phyloP scores from a whole-genome alignment of 139 green algal genomes.

The Chlamydomonas schloesseri region DNA sequence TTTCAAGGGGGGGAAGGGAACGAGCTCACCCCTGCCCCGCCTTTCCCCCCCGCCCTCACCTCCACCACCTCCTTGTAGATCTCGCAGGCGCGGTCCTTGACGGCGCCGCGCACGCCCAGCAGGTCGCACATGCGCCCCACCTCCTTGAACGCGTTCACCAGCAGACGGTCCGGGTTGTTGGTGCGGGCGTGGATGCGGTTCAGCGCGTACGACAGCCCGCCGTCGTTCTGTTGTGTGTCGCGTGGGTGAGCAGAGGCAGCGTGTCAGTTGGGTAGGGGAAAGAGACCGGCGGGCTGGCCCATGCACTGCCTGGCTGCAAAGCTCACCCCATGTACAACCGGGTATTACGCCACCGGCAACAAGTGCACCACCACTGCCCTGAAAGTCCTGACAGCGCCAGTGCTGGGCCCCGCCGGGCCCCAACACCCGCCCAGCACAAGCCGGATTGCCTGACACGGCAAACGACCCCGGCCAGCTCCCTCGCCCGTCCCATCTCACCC shows the following conservation, averaged over 20 bases:
- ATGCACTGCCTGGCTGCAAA: too few species aligned
- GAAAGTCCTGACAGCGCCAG: not conserved
- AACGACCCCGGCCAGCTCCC: not conserved
- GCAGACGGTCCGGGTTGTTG: conserved; percentile 69
- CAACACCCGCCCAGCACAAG: too few species aligned
- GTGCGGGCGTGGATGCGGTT: conserved; percentile 66
- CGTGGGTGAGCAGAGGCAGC: not conserved
- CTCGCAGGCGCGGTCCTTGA: conserved; percentile 79
- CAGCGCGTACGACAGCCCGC: conserved; percentile 50
- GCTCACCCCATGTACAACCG: too few species aligned
- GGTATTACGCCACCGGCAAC: too few species aligned
- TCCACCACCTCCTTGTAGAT: conserved; percentile 70
- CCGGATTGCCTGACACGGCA: too few species aligned
- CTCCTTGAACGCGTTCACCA: conserved; percentile 71
- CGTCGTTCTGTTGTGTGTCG: conserved; percentile 3
- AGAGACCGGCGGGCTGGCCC: too few species aligned
- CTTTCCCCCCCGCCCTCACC: not conserved
- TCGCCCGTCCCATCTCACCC: not conserved
- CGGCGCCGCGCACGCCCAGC: conserved; percentile 33
- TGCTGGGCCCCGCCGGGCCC: not conserved
- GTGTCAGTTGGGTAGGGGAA: not conserved
- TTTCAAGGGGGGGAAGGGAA: too few species aligned
- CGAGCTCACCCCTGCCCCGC: too few species aligned
- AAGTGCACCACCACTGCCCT: too few species aligned
- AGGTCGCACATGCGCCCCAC: conserved; percentile 27